phyloP scores from a whole-genome alignment of 2,329 filamentous ascomycete genomes.

The Trichoderma sp. region DNA sequence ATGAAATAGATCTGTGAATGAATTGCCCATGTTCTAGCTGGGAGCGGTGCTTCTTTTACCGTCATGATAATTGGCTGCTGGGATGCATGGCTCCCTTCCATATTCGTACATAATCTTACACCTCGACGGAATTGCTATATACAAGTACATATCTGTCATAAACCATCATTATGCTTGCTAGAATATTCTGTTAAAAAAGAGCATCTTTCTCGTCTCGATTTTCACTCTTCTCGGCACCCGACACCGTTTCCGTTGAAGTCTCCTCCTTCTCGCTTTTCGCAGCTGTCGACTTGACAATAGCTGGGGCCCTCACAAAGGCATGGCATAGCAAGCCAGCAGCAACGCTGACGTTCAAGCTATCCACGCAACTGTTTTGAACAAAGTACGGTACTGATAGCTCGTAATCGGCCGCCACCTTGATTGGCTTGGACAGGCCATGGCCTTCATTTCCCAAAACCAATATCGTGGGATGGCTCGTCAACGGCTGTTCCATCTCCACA shows the following conservation, averaged over 20 bases:
- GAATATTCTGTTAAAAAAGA: neutral
- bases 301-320: slow-evolving; percentile 55
- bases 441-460: slow-evolving; percentile 83
- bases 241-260: neutral
- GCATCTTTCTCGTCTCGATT: neutral
- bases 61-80: neutral
- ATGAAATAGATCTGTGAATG: fast-evolving
- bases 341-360: slow-evolving; percentile 92
- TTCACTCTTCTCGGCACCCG: neutral
- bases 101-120: slow-evolving; percentile 2
- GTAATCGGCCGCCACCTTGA: slow-evolving; percentile 65
- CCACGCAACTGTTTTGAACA: slow-evolving; percentile 58
- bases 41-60: neutral
- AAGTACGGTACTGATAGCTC: slow-evolving; percentile 63
- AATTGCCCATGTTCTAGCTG: neutral
- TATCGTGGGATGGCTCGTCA: slow-evolving; percentile 64
- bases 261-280: neutral
- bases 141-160: neutral
- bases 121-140: neutral
- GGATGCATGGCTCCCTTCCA: neutral
- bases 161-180: neutral
- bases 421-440: slow-evolving; percentile 62
- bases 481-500: slow-evolving; percentile 50
- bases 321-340: slow-evolving; percentile 75
- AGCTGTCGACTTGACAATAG: neutral